Percentiles rank a stretch among this genome's conserved stretches.
Evolutionary conservation across 192 early-diverging fungal genomes (phyloP).

Genomic region (Obelidium mucronatum): DNA sequence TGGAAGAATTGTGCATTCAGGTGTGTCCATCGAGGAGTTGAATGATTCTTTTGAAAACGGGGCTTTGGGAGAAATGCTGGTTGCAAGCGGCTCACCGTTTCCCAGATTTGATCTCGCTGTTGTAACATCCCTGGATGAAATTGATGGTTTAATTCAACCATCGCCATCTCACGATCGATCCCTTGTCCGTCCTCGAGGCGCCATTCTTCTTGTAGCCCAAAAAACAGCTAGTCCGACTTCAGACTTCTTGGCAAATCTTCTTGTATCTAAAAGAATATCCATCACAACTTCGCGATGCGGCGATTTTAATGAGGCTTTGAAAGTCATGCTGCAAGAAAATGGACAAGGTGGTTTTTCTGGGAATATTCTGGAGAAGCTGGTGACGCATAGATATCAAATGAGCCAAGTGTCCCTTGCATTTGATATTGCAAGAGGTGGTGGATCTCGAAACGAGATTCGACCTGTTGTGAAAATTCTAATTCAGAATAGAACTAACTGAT

Average conservation of each 20-base stretch:
- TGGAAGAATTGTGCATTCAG: neutral
- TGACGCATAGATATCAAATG: neutral
- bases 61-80: neutral
- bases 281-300: neutral
- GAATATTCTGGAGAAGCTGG: neutral
- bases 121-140: slow-evolving; percentile 3
- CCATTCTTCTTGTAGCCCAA: neutral
- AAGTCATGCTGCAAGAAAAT: neutral
- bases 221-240: no score
- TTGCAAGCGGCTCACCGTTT: neutral
- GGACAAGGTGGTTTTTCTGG: neutral
- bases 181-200: slow-evolving; percentile 15
- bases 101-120: slow-evolving; percentile 21
- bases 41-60: neutral
- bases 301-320: neutral
- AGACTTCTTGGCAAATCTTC: no score
- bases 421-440: neutral
- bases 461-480: no score
- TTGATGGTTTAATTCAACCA: slow-evolving; percentile 25
- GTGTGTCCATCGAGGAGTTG: neutral
- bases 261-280: neutral
- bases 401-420: neutral
- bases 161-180: slow-evolving; percentile 23
- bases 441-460: no score
- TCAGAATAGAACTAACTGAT: no score